Base-by-base conservation (phyloP, 495 filamentous ascomycete genomes). In the Neurospora sp. region DNA sequence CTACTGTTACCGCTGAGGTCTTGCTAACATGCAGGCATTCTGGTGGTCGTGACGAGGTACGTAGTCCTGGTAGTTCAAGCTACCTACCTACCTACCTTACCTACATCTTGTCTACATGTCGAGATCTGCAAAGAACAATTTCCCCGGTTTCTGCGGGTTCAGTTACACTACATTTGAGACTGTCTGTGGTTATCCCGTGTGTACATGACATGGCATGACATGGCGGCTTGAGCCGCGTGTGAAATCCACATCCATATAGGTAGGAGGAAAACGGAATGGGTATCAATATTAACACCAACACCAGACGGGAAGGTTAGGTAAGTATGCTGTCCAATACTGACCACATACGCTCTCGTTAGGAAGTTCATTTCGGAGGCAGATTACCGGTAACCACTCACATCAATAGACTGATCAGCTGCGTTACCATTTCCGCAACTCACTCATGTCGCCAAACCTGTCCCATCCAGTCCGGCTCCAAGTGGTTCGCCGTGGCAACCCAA, bases 401-500 rank as follows among this genome's bases (percentile, higher is more conserved):
- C 27, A 16, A 35, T 20, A 20, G 8, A 38, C 68, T 31, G 7
- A 20, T 37, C 42, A n/a, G 39, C 44, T 14, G 8, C 18, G 8
- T 35, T 35, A n/a, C 16, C 14, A 12, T 40, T 39, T 37, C 12
- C 41, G 18, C 71, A 41, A 31, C 37, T 65, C 59, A 47, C 18
- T 71, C n/a, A 12, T 61, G 69, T 42, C 35, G n/a, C 82, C 82
- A 83, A 14, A 72, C 10, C 45, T 72, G 69, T 5, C 93, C 93
- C 76, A 84, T 86, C 86, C 90, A 90, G 80, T 97, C 94, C 7
- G 87, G 87, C 77, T 90, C 87, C 3, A 72, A 74, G 78, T 94
- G 86, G 18, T 71, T 81, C 77, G 82, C 80, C n/a, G 88, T 91
- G 4, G 92, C 90, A 73, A 90, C 93, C 94, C 94, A 98, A 9